These are phyloP conservation scores for Trichocladium antarcticum DNA, from an alignment of 495 filamentous ascomycete genomes.

Conservation along the genomic window DNA sequence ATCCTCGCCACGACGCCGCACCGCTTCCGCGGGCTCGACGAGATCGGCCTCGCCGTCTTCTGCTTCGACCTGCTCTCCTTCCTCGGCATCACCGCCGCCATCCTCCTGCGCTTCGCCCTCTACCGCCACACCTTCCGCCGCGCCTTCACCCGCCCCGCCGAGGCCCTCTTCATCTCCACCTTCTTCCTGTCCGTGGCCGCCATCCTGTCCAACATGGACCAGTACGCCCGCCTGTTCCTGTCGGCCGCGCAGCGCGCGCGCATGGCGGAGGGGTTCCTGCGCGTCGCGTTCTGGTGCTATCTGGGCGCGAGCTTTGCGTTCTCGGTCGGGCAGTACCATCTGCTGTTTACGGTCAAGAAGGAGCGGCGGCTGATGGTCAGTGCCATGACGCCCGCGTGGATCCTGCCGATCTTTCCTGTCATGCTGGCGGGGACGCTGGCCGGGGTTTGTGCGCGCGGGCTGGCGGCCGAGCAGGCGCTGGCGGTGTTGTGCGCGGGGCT, in stretches of 20 bases:
- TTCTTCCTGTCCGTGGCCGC: conserved; percentile 55
- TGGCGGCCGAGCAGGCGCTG: conserved; percentile 29
- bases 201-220: conserved; percentile 47
- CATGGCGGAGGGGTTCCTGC: conserved; percentile 32
- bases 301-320: conserved; percentile 31
- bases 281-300: conserved; percentile 45
- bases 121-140: conserved; percentile 40
- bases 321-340: conserved; percentile 40
- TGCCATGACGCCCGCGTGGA: conserved; percentile 45
- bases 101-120: conserved; percentile 47
- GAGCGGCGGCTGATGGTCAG: conserved; percentile 26
- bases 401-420: conserved; percentile 45
- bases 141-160: conserved; percentile 50
- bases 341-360: conserved; percentile 39
- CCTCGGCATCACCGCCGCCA: conserved; percentile 38
- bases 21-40: conserved; percentile 45
- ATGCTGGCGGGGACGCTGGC: conserved; percentile 45
- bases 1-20: conserved; percentile 48
- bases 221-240: conserved; percentile 43
- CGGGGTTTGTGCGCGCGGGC: conserved; percentile 26
- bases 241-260: conserved; percentile 23
- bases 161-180: conserved; percentile 58
- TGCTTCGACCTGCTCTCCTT: conserved; percentile 53
- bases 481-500: conserved; percentile 40
- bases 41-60: conserved; percentile 51